phyloP scores from a whole-genome alignment of 1,139 yeast genomes.

The Debaryomycetaceae sp. region DNA sequence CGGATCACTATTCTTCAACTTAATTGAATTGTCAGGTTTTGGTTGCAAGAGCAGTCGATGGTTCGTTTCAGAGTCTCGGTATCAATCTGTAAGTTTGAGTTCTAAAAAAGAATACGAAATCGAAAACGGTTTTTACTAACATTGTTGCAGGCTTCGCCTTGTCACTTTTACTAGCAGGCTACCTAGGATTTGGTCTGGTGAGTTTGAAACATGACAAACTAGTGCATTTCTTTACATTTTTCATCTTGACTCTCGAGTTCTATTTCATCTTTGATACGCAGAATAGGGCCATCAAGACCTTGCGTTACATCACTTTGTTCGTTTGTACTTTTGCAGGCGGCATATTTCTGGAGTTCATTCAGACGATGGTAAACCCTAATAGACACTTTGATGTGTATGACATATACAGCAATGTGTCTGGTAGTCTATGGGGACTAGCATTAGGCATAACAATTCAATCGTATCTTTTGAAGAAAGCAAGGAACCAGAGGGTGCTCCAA shows the following conservation, averaged over 20 bases:
- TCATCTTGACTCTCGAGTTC: conserved; percentile 49
- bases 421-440: conserved; percentile 28
- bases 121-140: conserved; percentile 5
- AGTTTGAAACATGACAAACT: conserved; percentile 50
- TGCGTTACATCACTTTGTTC: conserved; percentile 39
- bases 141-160: conserved; percentile 22
- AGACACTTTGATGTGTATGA: conserved; percentile 50
- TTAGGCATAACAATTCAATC: neutral
- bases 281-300: conserved; percentile 31
- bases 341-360: conserved; percentile 52
- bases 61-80: conserved; percentile 21
- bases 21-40: too few species aligned
- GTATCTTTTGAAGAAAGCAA: neutral
- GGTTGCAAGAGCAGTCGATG: conserved; percentile 9
- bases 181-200: conserved; percentile 53
- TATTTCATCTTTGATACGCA: conserved; percentile 51
- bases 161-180: conserved; percentile 30
- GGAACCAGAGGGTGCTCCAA: conserved; percentile 1
- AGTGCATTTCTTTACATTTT: conserved; percentile 50
- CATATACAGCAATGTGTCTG: conserved; percentile 41
- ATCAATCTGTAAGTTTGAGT: conserved; percentile 21
- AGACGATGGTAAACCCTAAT: conserved; percentile 39
- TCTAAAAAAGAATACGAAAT: neutral
- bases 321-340: conserved; percentile 47
- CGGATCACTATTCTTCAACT: too few species aligned